A percentile compares a stretch with the other conserved stretches of the same genome.
Evolutionary conservation across 345 rosid genomes (phyloP).

Genomic region (Hibiscus syriacus): DNA sequence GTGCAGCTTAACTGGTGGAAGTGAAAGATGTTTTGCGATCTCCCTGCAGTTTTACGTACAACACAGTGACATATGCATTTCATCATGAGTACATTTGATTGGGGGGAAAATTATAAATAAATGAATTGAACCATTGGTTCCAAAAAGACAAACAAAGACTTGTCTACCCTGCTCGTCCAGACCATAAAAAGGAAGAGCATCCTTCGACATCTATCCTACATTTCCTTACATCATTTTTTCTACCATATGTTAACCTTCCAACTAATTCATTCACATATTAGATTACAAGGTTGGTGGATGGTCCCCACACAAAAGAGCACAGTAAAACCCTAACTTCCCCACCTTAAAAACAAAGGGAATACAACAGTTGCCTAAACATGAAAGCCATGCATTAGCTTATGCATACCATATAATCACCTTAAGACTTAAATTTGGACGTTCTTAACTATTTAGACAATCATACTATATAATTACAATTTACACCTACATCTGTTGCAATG

Average conservation of each 20-base stretch:
- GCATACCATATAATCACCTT: neutral
- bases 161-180: too few relatives aligned
- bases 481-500: neutral
- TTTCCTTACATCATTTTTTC: neutral
- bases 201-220: neutral
- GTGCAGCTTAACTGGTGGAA: slow-evolving; percentile 98
- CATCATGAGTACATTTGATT: neutral
- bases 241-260: neutral
- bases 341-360: neutral
- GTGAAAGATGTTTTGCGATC: slow-evolving; percentile 94
- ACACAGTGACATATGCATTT: neutral
- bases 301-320: neutral
- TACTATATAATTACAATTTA: neutral
- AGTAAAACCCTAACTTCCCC: neutral
- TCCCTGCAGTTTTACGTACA: slow-evolving; percentile 35
- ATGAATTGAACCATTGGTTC: neutral
- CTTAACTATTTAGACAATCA: neutral
- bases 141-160: neutral
- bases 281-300: neutral
- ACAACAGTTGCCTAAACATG: too few relatives aligned
- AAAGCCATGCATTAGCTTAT: neutral
- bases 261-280: neutral
- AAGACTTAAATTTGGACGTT: neutral
- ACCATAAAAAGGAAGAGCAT: neutral
- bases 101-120: neutral